Evolutionary conservation across 768 basidiomycete species (phyloP).

Genomic region (Leucocoprinus birnbaumii): DNA sequence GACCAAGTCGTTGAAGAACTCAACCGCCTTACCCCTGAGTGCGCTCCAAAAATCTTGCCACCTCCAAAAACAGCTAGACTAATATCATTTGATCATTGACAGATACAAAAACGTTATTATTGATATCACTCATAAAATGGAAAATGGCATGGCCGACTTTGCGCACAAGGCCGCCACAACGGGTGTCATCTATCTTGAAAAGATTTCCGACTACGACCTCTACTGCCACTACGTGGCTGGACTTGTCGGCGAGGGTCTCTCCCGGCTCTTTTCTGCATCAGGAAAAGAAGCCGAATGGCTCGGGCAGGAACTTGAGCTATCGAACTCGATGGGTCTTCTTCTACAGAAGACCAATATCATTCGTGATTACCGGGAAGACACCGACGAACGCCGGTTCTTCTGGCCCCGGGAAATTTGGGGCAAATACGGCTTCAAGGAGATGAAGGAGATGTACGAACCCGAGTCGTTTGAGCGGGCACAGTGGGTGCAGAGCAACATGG

Average conservation of each 20-base stretch:
- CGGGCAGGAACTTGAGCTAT: constrained; percentile 77
- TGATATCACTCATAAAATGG: constrained; percentile 86
- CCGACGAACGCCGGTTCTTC: constrained; percentile 80
- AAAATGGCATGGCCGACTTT: constrained; percentile 93
- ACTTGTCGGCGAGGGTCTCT: constrained; percentile 94
- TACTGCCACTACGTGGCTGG: constrained; percentile 99
- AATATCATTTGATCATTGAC: constrained; percentile 8
- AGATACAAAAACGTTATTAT: constrained; percentile 80
- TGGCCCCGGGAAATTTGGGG: constrained; percentile 96
- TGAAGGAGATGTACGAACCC: constrained; percentile 63
- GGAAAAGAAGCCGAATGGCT: constrained; percentile 78
- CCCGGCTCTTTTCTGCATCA: constrained; percentile 82
- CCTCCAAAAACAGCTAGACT: background rate
- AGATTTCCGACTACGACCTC: constrained; percentile 86
- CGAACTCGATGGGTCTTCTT: constrained; percentile 92
- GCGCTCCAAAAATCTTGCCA: constrained; percentile 20
- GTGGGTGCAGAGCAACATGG: constrained; percentile 86
- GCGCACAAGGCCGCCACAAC: constrained; percentile 77
- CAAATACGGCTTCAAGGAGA: constrained; percentile 67
- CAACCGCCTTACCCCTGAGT: constrained; percentile 63
- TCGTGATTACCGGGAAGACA: constrained; percentile 91
- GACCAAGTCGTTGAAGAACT: constrained; percentile 80
- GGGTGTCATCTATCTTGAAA: constrained; percentile 66
- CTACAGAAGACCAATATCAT: constrained; percentile 99
- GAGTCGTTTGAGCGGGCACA: constrained; percentile 62